phyloP scores from a whole-genome alignment of 2,329 filamentous ascomycete species.

The Trichoderma aggressivum region DNA sequence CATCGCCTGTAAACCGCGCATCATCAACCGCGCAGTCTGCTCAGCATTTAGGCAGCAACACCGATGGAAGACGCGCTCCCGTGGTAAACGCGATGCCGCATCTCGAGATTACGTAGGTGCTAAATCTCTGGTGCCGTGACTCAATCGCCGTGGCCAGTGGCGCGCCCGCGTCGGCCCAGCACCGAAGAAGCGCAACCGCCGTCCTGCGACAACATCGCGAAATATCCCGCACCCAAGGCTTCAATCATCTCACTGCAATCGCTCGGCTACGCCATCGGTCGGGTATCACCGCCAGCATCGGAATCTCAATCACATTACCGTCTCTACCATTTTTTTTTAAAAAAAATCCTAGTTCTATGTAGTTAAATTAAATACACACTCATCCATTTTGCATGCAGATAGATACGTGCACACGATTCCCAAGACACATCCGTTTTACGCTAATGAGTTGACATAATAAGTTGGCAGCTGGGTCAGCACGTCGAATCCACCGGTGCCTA shows the following conservation, averaged over 20 bases:
- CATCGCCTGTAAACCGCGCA: background rate
- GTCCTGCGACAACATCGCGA: background rate
- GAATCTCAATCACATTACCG: background rate
- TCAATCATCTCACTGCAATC: background rate
- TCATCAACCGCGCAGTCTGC: background rate
- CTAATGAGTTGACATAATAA: constrained; percentile 36
- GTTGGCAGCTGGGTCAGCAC: constrained; percentile 65
- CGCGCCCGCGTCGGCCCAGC: background rate
- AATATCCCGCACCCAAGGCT: background rate
- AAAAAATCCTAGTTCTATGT: background rate
- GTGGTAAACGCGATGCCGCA: background rate
- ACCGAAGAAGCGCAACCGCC: background rate
- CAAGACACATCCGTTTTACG: constrained; percentile 1
- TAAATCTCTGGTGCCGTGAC: background rate
- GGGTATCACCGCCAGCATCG: background rate
- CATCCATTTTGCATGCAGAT: background rate
- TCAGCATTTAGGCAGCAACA: background rate
- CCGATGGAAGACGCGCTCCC: background rate
- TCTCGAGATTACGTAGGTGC: background rate
- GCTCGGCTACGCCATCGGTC: background rate
- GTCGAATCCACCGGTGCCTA: constrained; percentile 91
- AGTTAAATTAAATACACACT: constrained; percentile 6
- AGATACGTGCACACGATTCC: background rate
- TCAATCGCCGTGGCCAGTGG: background rate
- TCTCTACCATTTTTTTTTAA: background rate